Conservation (phyloP, 768 basidiomycete genomes). For the Pulveroboletus sp. region DNA sequence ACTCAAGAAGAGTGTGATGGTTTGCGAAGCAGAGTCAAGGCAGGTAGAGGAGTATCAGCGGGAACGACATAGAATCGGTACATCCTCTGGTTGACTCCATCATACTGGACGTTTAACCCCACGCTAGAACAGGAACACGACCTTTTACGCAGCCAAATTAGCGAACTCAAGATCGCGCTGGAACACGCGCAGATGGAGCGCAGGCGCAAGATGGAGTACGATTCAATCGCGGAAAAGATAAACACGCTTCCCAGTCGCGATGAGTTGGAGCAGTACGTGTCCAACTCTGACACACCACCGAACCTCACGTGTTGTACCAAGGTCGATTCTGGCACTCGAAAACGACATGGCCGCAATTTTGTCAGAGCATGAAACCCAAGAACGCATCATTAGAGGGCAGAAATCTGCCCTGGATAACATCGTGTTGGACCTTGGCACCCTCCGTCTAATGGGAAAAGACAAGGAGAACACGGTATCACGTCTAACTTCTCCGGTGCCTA, state of each 20-base stretch:
- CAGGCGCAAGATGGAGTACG: slow-evolving; percentile 82
- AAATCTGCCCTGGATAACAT: slow-evolving; percentile 67
- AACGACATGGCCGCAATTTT: slow-evolving; percentile 77
- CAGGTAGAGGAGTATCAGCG: slow-evolving; percentile 83
- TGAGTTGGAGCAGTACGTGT: slow-evolving; percentile 73
- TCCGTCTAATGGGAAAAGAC: slow-evolving; percentile 71
- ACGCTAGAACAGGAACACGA: slow-evolving; percentile 67
- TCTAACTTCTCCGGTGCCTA: slow-evolving; percentile 39
- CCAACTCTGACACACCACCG: background rate
- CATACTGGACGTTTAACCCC: too few relatives aligned
- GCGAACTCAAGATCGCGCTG: slow-evolving; percentile 70
- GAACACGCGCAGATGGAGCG: slow-evolving; percentile 79
- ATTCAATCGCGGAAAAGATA: slow-evolving; percentile 78
- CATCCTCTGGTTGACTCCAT: slow-evolving; percentile 20
- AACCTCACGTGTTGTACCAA: slow-evolving; percentile 26
- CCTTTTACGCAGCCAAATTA: slow-evolving; percentile 64
- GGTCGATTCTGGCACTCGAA: slow-evolving; percentile 66
- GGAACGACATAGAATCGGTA: slow-evolving; percentile 71
- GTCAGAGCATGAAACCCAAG: slow-evolving; percentile 72
- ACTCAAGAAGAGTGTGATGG: slow-evolving; percentile 76
- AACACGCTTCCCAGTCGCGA: slow-evolving; percentile 73
- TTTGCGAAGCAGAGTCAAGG: slow-evolving; percentile 81
- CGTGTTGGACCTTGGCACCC: slow-evolving; percentile 55
- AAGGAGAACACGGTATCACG: slow-evolving; percentile 45
- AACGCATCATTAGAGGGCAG: slow-evolving; percentile 62